A percentile compares a stretch with the other conserved stretches of the same genome.
These are phyloP conservation scores for Rossbeevera mucosa DNA, from an alignment of 768 basidiomycete genomes.

Conservation along the genomic window DNA sequence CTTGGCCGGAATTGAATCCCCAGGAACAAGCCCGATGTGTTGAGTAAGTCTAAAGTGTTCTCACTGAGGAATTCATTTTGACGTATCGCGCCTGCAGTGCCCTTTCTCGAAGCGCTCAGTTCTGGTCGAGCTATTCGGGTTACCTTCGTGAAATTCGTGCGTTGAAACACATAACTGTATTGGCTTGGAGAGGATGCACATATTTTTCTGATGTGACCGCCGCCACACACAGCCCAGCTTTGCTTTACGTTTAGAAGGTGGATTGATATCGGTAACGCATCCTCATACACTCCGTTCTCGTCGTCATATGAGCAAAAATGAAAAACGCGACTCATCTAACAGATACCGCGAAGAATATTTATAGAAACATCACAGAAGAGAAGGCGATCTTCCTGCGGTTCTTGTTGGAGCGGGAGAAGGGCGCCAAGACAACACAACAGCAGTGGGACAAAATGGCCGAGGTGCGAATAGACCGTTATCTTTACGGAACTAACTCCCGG, in stretches of 20 bases:
- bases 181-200: background rate
- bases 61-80: constrained; percentile 1
- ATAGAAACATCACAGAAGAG: constrained; percentile 60
- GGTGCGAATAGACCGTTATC: constrained; percentile 14
- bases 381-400: constrained; percentile 47
- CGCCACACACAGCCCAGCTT: constrained; percentile 52
- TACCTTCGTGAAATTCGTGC: constrained; percentile 74
- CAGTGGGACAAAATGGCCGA: constrained; percentile 28
- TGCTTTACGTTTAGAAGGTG: constrained; percentile 71
- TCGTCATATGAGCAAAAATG: constrained; percentile 5
- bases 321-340: background rate
- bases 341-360: constrained; percentile 65
- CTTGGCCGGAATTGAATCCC: constrained; percentile 2
- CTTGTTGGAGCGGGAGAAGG: constrained; percentile 43
- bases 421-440: constrained; percentile 23
- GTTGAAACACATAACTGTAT: constrained; percentile 31
- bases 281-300: constrained; percentile 7
- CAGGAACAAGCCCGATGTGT: constrained; percentile 46
- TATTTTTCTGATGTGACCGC: constrained; percentile 12
- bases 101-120: constrained; percentile 71
- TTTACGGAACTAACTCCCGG: background rate
- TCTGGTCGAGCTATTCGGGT: constrained; percentile 83
- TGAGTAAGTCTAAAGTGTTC: constrained; percentile 35
- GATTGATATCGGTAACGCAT: constrained; percentile 62
- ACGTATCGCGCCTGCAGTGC: constrained; percentile 41